Evolutionary conservation across 805 yeast species (phyloP), one percentile per base, ranked within the genome.

Genomic region (Ogataea ganodermae): DNA sequence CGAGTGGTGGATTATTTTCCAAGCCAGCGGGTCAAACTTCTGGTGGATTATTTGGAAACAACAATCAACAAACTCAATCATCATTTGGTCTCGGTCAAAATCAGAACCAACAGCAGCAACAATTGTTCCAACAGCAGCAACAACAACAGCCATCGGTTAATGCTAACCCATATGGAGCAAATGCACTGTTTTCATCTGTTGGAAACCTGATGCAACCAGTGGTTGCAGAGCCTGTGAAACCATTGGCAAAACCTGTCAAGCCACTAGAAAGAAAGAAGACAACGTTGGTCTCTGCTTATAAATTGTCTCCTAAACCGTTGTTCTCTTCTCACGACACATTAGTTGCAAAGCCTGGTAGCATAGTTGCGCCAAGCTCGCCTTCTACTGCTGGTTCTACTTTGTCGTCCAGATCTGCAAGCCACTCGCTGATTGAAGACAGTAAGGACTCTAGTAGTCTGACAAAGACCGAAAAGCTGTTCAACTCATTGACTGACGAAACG

Each of bases 121-220:
- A 48, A 28, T 59, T 53, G 35, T 59, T 56, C 37, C 59, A 52
- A 21, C 58, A 55, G 35, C 52, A 42, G 33, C 58, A 57, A 36
- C 59, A 56, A 36, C 69, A 45, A 68, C 75, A 35, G 49, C 55
- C 30, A 27, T 52, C 44, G 50, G 50, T 68, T 44, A 72, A 69
- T 48, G 73, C 74, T 49, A 80, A 85, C 61, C 96, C 97, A 36
- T 91, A 88, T 62, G 96, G 96, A 1, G 76, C 80, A 40, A 83
- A 84, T 57, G 86, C 90, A 5, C 70, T 91, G 44, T 89, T 87
- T 57, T 48, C 69, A 3, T 65, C 62, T 35, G 57, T 65, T 23
- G 63, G 65, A 26, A 60, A 67, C n/a, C 70, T 69, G 8, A 57
- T 59, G 23, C 61, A 70, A 13, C 69, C 74, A 6, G 44, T 68